Base-by-base conservation (phyloP, 805 yeast species). In the Ogataea pignaliae region DNA sequence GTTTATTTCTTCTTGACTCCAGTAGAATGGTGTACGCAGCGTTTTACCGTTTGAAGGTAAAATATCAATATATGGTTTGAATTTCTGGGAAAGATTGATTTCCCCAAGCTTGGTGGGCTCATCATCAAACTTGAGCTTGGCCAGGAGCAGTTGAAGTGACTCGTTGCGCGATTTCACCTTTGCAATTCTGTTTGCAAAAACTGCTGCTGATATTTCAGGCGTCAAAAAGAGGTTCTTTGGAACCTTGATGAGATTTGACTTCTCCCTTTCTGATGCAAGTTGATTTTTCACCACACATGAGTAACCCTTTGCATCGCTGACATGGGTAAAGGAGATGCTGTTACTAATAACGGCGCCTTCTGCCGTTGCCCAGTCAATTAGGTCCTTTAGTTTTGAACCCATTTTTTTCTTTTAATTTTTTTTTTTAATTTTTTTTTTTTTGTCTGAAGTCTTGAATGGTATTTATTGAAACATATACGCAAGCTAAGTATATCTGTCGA, bases 21-120 rank as follows among this genome's bases (percentile, higher is more conserved):
- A 89, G 51, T 77, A 78, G 42, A 76, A 75, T 1, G 97, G 95
- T 10, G 81, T 69, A n/a, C 72, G 71, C 16, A 78, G 70, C 6
- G 68, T 64, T 2, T 55, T 59, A 10, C 73, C 65, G 18, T 21
- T 33, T 7, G 41, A 31, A 2, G 88, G 85, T 15, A 82, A 59
- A 12, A 67, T 56, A 34, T 72, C 64, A 33, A 82, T 57, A 50
- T 81, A 82, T 3, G 80, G 75, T 26, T 47, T 37, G 31, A 52
- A 61, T 18, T 64, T 61, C 29, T 45, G 41, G 41, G 65, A 69
- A 21, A 64, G 47, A 8, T 50, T 47, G 15, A 21, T 33, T 10
- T 41, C 51, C 3, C 41, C 41, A 12, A 39, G 28, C 10, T 59
- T 45, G 3, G 59, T 53, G 2, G 54, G 43, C 0, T 33, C n/a